A percentile compares a stretch with the other conserved stretches of the same genome.
phyloP scores from a whole-genome alignment of 192 early-diverging fungal species.

The Coemansia sp. region DNA sequence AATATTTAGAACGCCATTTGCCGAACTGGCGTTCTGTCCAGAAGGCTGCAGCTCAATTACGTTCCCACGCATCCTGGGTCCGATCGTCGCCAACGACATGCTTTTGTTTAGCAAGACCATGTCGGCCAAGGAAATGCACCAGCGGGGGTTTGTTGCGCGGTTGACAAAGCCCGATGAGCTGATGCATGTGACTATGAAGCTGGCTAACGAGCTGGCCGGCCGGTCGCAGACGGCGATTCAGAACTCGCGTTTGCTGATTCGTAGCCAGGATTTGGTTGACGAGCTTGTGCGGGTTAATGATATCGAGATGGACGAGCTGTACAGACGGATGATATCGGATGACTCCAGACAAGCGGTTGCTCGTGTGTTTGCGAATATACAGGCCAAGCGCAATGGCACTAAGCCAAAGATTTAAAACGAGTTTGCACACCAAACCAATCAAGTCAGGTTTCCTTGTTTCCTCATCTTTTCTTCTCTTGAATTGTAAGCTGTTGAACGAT shows the following conservation, averaged over 20 bases:
- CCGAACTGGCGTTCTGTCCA: constrained; percentile 70
- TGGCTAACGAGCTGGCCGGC: constrained; percentile 56
- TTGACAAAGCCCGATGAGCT: constrained; percentile 58
- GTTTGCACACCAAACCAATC: too few species aligned
- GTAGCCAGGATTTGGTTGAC: constrained; percentile 39
- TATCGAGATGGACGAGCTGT: constrained; percentile 60
- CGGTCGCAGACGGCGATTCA: constrained; percentile 60
- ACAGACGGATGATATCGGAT: constrained; percentile 56
- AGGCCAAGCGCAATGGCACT: constrained; percentile 7
- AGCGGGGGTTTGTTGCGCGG: constrained; percentile 57
- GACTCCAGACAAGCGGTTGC: constrained; percentile 56
- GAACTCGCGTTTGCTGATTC: constrained; percentile 59
- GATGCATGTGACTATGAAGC: constrained; percentile 47
- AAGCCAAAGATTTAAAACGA: constrained; percentile 16
- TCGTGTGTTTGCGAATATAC: constrained; percentile 45
- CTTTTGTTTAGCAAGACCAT: constrained; percentile 60
- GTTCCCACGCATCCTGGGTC: constrained; percentile 69
- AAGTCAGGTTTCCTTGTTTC: too few species aligned
- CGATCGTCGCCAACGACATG: constrained; percentile 67
- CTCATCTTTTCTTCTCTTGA: too few species aligned
- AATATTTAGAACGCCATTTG: constrained; percentile 72
- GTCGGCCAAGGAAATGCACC: constrained; percentile 60
- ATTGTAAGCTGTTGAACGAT: too few species aligned
- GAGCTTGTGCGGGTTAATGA: constrained; percentile 56
- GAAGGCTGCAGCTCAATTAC: constrained; percentile 70